Conservation (phyloP, 2,329 filamentous ascomycete species). For the Pestalotiopsis sp. region DNA sequence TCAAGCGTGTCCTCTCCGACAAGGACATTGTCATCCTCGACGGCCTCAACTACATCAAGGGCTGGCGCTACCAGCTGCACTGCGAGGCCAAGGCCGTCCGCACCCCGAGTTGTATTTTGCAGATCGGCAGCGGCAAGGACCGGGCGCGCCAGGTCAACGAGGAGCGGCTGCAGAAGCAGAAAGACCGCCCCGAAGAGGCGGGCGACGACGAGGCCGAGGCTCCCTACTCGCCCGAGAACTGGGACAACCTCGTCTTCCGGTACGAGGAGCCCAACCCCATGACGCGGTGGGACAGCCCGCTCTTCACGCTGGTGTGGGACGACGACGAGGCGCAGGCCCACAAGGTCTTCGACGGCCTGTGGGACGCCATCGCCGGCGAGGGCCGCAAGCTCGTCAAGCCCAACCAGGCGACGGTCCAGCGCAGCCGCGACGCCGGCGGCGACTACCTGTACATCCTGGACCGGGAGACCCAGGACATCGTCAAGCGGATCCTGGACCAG, state of each 20-base stretch:
- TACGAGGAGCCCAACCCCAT: constrained; percentile 88
- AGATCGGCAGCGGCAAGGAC: constrained; percentile 61
- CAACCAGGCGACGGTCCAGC: constrained; percentile 74
- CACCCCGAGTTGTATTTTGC: constrained; percentile 76
- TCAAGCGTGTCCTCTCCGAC: constrained; percentile 74
- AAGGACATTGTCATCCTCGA: constrained; percentile 81
- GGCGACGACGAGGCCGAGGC: constrained; percentile 41
- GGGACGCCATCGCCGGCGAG: constrained; percentile 73
- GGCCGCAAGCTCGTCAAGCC: constrained; percentile 67
- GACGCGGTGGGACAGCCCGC: constrained; percentile 81
- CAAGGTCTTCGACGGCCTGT: constrained; percentile 66
- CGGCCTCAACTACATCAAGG: constrained; percentile 86
- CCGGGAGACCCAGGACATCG: constrained; percentile 75
- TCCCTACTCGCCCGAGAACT: constrained; percentile 61
- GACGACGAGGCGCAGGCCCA: constrained; percentile 65
- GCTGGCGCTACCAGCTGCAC: constrained; percentile 83
- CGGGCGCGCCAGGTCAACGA: constrained; percentile 62
- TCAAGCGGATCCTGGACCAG: constrained; percentile 70
- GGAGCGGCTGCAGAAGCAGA: constrained; percentile 48
- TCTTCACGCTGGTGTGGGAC: constrained; percentile 79
- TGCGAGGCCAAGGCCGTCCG: constrained; percentile 82
- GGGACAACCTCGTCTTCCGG: constrained; percentile 79
- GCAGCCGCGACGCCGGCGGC: constrained; percentile 63
- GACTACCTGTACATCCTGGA: constrained; percentile 84
- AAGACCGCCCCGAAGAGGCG: constrained; percentile 39